Percentiles rank a stretch among this genome's conserved stretches.
phyloP scores from a whole-genome alignment of 805 yeast genomes.

The Suhomyces sp. region DNA sequence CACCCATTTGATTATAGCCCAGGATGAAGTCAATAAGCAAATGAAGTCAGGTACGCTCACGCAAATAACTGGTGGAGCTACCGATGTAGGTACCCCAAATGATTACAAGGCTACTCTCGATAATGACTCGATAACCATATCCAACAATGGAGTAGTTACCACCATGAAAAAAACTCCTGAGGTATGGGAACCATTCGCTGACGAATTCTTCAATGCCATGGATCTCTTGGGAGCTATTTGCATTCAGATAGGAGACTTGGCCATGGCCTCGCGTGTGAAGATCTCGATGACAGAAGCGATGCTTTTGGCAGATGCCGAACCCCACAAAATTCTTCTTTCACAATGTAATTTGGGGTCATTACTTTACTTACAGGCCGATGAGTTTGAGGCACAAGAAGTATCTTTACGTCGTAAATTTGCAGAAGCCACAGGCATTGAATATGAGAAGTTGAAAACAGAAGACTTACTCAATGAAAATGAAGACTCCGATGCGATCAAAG shows the following conservation, averaged over 20 bases:
- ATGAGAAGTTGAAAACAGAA: conserved; percentile 14
- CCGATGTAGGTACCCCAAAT: conserved; percentile 1
- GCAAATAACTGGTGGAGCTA: conserved; percentile 3
- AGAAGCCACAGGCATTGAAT: conserved; percentile 25
- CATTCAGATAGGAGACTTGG: conserved; percentile 64
- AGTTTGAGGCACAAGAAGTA: conserved; percentile 51
- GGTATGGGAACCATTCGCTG: conserved; percentile 72
- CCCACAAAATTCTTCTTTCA: conserved; percentile 61
- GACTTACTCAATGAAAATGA: conserved; percentile 6
- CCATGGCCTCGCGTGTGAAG: conserved; percentile 59
- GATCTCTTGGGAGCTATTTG: conserved; percentile 74
- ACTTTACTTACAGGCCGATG: conserved; percentile 65
- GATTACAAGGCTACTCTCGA: conserved; percentile 17
- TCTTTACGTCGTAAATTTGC: conserved; percentile 24
- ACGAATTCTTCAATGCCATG: conserved; percentile 75
- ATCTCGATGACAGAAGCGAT: conserved; percentile 67
- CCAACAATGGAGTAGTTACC: conserved; percentile 16
- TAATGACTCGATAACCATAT: conserved; percentile 15
- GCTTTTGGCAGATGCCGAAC: conserved; percentile 68
- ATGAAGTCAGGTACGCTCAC: conserved; percentile 23
- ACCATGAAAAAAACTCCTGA: conserved; percentile 38
- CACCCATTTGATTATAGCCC: conserved; percentile 65
- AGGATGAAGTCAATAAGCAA: conserved; percentile 55
- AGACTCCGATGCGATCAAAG: conserved; percentile 5
- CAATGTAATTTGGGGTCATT: conserved; percentile 72